Evolutionary conservation across 148 eudicot genomes (phyloP).

Genomic region (Limonium bicolor): DNA sequence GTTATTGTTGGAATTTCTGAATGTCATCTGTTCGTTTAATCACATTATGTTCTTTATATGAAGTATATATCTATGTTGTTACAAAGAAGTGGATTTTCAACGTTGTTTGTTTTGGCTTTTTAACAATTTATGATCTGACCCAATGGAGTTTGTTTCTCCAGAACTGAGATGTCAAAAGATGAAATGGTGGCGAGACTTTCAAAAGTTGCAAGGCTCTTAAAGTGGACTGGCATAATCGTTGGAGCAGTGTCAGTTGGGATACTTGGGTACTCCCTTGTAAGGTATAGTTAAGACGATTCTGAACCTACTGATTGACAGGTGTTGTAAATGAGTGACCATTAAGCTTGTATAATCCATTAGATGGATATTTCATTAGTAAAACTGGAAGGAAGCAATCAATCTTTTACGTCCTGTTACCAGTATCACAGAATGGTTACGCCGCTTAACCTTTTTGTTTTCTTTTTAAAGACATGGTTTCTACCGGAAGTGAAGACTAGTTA

Average conservation of each 20-base stretch:
- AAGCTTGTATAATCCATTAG: constrained; percentile 3
- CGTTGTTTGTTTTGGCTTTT: neutral
- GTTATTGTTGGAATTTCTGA: neutral
- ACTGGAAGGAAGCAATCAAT: too few species aligned
- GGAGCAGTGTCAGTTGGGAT: constrained; percentile 59
- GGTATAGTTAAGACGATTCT: constrained; percentile 17
- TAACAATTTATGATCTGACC: neutral
- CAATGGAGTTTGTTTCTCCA: constrained; percentile 11
- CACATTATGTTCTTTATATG: neutral
- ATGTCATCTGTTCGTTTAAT: neutral
- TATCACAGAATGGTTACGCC: too few species aligned
- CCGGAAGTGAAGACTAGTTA: too few species aligned
- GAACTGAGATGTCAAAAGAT: constrained; percentile 69
- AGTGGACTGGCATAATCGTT: constrained; percentile 56
- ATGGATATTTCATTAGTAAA: too few species aligned
- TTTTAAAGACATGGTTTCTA: too few species aligned
- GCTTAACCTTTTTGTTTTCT: too few species aligned
- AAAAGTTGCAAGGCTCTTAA: constrained; percentile 31
- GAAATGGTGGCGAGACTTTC: constrained; percentile 57
- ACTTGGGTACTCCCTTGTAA: constrained; percentile 50
- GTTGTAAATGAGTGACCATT: neutral
- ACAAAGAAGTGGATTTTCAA: too few species aligned
- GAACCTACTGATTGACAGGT: neutral
- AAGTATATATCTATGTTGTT: neutral
- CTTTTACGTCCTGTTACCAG: too few species aligned